Evolutionary conservation across 352 stramenopile species (phyloP).

Genomic region (Phytophthora cajani): DNA sequence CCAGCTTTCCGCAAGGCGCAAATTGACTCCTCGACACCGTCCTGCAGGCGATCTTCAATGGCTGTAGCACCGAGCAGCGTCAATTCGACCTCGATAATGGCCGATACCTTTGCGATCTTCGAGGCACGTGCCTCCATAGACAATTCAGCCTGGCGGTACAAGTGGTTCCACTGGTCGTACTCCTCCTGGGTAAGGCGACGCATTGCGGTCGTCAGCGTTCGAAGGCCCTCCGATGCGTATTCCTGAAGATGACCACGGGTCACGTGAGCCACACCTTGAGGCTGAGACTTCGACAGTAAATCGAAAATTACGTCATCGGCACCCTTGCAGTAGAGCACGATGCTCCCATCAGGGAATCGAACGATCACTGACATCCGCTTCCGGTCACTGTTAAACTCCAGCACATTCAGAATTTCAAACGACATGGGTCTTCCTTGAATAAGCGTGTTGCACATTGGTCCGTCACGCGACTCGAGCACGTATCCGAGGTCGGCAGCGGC

Average conservation of each 20-base stretch:
- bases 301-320: constrained; percentile 87
- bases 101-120: constrained; percentile 80
- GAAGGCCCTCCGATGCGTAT: constrained; percentile 79
- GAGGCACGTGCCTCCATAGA: constrained; percentile 74
- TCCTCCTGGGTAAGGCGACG: constrained; percentile 70
- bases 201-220: constrained; percentile 80
- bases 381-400: constrained; percentile 98
- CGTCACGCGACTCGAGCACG: constrained; percentile 69
- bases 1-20: constrained; percentile 91
- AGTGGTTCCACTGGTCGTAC: constrained; percentile 76
- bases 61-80: constrained; percentile 90
- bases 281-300: constrained; percentile 64
- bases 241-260: constrained; percentile 85
- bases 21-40: constrained; percentile 94
- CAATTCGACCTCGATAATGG: constrained; percentile 88
- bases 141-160: constrained; percentile 80
- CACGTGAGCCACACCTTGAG: constrained; percentile 81
- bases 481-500: constrained; percentile 81
- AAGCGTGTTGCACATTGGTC: constrained; percentile 66
- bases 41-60: constrained; percentile 94
- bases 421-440: constrained; percentile 75
- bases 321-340: constrained; percentile 87
- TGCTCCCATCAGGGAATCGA: constrained; percentile 69
- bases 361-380: constrained; percentile 99
- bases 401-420: constrained; percentile 95